Conservation (phyloP, 306 rosid species). For the Cicer cuneatum region DNA sequence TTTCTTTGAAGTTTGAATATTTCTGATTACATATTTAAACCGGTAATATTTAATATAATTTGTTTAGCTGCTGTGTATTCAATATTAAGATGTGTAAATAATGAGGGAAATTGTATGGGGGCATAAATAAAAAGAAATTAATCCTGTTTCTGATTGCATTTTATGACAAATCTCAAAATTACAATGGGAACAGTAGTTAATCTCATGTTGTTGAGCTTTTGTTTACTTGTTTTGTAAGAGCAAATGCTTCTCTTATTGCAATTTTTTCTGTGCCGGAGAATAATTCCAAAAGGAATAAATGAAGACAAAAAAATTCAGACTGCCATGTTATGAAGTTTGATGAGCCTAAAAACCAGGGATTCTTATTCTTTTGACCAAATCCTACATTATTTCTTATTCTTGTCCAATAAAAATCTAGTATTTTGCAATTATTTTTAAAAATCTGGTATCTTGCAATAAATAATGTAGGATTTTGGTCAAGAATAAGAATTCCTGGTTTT, state of each 20-base stretch:
- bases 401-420: no score
- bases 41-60: neutral
- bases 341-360: neutral
- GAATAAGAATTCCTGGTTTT: no score
- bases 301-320: neutral
- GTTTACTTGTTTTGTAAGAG: neutral
- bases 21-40: slow-evolving; percentile 26
- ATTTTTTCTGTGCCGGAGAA: slow-evolving; percentile 5
- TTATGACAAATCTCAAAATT: slow-evolving; percentile 20
- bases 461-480: no score
- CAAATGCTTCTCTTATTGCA: neutral
- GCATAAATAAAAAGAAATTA: neutral
- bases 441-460: no score
- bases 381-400: no score
- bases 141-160: slow-evolving; percentile 9
- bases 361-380: slow-evolving; percentile 3
- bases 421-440: no score
- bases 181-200: neutral
- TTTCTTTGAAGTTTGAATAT: slow-evolving; percentile 32
- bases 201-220: slow-evolving; percentile 6
- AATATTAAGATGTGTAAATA: neutral
- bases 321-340: neutral
- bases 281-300: neutral
- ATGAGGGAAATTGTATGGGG: neutral
- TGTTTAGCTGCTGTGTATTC: neutral